Conservation (phyloP, 2,329 filamentous ascomycete species). For the Lasiodiplodia sp. region DNA sequence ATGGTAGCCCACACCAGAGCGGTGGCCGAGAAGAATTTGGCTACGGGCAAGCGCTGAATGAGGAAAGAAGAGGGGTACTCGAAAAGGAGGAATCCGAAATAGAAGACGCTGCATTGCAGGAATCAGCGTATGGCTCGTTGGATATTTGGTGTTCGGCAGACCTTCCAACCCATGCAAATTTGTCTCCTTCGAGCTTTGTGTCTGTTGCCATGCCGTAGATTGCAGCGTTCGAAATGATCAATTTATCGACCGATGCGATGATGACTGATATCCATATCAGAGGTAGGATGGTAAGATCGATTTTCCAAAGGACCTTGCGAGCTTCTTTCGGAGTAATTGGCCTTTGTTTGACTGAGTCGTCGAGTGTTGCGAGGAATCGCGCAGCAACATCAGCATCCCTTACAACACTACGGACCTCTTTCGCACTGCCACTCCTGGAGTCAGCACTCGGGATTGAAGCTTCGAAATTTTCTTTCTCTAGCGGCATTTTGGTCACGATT, state of each 20-base stretch:
- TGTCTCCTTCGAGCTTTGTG: slow-evolving; percentile 36
- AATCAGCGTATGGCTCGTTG: background rate
- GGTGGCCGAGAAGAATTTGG: slow-evolving; percentile 35
- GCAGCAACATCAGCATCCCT: slow-evolving; percentile 10
- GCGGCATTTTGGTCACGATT: background rate
- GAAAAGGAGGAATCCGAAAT: slow-evolving; percentile 37
- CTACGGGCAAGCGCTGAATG: slow-evolving; percentile 37
- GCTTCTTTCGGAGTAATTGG: background rate
- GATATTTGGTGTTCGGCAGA: background rate
- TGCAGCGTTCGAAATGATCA: slow-evolving; percentile 35
- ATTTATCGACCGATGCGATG: slow-evolving; percentile 54
- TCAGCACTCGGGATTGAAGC: background rate
- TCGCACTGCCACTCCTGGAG: background rate
- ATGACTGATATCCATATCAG: slow-evolving; percentile 9
- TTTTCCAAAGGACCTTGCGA: slow-evolving; percentile 19
- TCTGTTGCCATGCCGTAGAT: slow-evolving; percentile 38
- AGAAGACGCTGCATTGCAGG: slow-evolving; percentile 28
- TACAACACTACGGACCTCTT: background rate
- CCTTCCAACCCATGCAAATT: slow-evolving; percentile 38
- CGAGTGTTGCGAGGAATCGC: slow-evolving; percentile 10
- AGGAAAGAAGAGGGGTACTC: slow-evolving; percentile 34
- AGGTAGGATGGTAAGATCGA: slow-evolving; percentile 12
- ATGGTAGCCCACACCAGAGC: slow-evolving; percentile 35
- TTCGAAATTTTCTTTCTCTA: background rate
- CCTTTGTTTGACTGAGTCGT: background rate